Evolutionary conservation across 345 rosid genomes (phyloP).

Genomic region (Eucalyptus cloeziana): DNA sequence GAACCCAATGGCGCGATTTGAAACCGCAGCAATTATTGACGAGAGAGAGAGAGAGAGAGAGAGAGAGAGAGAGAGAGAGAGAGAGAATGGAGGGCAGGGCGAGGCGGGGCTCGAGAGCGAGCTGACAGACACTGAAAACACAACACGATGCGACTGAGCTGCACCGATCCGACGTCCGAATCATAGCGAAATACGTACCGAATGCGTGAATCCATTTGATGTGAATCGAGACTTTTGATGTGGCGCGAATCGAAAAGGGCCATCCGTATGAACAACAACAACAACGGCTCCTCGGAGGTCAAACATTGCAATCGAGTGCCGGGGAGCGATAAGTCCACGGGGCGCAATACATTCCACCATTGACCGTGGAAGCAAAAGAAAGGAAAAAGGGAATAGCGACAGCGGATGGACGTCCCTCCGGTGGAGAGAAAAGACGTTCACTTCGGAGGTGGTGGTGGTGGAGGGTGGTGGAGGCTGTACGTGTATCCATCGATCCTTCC

Average conservation of each 20-base stretch:
- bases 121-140: neutral
- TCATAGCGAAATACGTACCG: neutral
- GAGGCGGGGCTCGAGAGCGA: neutral
- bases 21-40: neutral
- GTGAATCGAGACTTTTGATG: neutral
- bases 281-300: neutral
- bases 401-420: neutral
- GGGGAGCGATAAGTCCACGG: neutral
- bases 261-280: neutral
- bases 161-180: neutral
- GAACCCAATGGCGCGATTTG: accelerated
- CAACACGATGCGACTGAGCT: neutral
- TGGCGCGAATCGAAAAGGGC: neutral
- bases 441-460: neutral
- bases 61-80: neutral
- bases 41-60: neutral
- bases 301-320: neutral
- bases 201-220: neutral
- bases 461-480: neutral
- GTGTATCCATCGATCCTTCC: neutral
- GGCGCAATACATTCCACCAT: neutral
- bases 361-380: neutral
- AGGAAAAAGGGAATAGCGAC: neutral
- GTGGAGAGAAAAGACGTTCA: neutral
- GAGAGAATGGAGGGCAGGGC: accelerated